Evolutionary conservation across 2,329 filamentous ascomycete species (phyloP), one percentile per base, ranked within the genome.

Genomic region (Didymellaceae sp.): DNA sequence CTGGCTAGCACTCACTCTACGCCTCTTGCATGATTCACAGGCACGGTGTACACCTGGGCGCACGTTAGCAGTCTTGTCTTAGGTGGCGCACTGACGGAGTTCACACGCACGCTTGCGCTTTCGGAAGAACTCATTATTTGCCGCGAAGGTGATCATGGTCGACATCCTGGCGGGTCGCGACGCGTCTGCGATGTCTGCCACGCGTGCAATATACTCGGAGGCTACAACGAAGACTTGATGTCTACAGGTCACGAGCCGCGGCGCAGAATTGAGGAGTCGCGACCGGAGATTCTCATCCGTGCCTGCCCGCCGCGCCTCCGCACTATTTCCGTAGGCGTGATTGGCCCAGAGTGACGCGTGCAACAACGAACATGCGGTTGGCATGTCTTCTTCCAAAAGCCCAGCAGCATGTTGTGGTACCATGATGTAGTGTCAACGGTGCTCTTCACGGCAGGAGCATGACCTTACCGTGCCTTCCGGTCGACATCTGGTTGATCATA

Each of bases 11-110:
- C 72, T 58, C 50, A 75, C 73, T 65, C 74, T 68, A 41, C 74
- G 66, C 58, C 74, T 76, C 65, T 77, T 76, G 65, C 75, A 77
- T 47, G 70, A 68, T 64, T 76, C 74, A 56, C 75, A 77, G 41
- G 75, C 75, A 45, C 73, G 67, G 52, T 75, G 72, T 46, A 75
- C 74, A 52, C 68, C 68, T 72, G 45, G 32, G 44, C 46, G 30
- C 46, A 34, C 35, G 63, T 70, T 63, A 70, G 67, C 57, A 54
- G 52, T 43, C 41, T n/a, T 58, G 54, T 52, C 38, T 34, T 44
- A 53, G 37, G 41, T 41, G 40, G 56, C 55, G 58, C 51, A 52
- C 47, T 53, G 54, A 58, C 56, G 35, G 48, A 42, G 47, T 51
- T 54, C 57, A 42, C 18, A 61, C 65, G 52, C 57, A 70, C 74